Percentiles rank a stretch among this genome's conserved stretches.
These are phyloP conservation scores for Anisodus acutangulus DNA, from an alignment of 257 asterid species.

Conservation along the genomic window DNA sequence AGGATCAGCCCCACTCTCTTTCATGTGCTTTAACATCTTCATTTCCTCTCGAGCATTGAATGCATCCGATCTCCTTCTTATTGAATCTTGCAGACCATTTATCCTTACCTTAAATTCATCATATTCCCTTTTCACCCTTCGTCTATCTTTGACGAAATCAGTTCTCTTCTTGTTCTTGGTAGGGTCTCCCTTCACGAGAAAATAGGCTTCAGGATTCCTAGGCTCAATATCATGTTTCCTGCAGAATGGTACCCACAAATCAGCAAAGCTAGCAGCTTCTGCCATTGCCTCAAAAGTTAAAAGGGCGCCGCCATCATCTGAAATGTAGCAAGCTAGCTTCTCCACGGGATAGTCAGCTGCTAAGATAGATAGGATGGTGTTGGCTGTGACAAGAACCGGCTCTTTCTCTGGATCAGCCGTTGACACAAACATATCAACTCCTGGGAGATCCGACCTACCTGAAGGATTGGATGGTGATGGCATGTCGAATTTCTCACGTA, in stretches of 20 bases:
- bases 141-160: constrained; percentile 49
- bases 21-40: constrained; percentile 48
- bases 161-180: constrained; percentile 46
- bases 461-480: constrained; percentile 46
- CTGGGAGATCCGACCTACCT: constrained; percentile 48
- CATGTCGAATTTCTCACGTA: constrained; percentile 45
- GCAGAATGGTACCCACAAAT: constrained; percentile 54
- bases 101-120: constrained; percentile 53
- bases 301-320: constrained; percentile 55
- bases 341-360: constrained; percentile 54
- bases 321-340: constrained; percentile 46
- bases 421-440: constrained; percentile 48
- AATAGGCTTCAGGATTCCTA: constrained; percentile 50
- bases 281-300: constrained; percentile 59
- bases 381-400: constrained; percentile 49
- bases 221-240: constrained; percentile 50
- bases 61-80: constrained; percentile 49
- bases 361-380: constrained; percentile 49
- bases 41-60: constrained; percentile 51
- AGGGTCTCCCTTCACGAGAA: constrained; percentile 45
- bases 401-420: constrained; percentile 55
- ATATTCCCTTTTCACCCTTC: constrained; percentile 49
- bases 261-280: constrained; percentile 51
- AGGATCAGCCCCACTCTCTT: constrained; percentile 48
- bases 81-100: constrained; percentile 44